Evolutionary conservation across 1,139 yeast genomes (phyloP).

Genomic region (Taiozyma sp.): DNA sequence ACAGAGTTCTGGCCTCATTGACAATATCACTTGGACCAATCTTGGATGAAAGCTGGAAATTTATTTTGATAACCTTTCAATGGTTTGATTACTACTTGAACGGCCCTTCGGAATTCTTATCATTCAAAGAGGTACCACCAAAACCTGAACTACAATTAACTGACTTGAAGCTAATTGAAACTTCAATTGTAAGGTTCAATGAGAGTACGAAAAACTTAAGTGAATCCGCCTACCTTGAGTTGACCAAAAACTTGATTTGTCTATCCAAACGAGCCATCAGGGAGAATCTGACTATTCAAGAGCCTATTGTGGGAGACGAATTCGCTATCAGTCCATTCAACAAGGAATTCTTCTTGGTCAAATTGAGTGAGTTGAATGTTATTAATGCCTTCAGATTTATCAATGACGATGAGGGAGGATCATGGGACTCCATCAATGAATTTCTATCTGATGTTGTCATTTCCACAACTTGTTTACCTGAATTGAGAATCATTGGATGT

Average conservation of each 20-base stretch:
- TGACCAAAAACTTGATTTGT: conserved; percentile 41
- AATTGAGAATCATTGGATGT: conserved; percentile 43
- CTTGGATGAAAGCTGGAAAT: conserved; percentile 63
- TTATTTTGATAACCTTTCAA: conserved; percentile 66
- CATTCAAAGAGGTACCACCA: conserved; percentile 32
- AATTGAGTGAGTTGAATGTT: conserved; percentile 41
- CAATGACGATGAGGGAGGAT: conserved; percentile 25
- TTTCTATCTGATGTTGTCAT: conserved; percentile 45
- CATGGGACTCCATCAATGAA: conserved; percentile 41
- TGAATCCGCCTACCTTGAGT: conserved; percentile 39
- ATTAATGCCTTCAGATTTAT: conserved; percentile 49
- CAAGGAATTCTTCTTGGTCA: conserved; percentile 31
- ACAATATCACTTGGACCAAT: conserved; percentile 78
- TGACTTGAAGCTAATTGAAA: conserved; percentile 52
- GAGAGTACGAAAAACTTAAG: conserved; percentile 60
- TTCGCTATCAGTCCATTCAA: conserved; percentile 29
- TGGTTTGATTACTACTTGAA: conserved; percentile 63
- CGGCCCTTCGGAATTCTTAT: conserved; percentile 47
- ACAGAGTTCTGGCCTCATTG: conserved; percentile 71
- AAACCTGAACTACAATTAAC: conserved; percentile 27
- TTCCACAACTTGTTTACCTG: conserved; percentile 33
- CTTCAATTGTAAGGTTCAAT: conserved; percentile 51
- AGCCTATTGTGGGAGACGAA: conserved; percentile 16
- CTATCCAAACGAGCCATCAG: conserved; percentile 33
- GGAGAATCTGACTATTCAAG: conserved; percentile 5